phyloP scores from a whole-genome alignment of 345 rosid species.

The Brassica incana region DNA sequence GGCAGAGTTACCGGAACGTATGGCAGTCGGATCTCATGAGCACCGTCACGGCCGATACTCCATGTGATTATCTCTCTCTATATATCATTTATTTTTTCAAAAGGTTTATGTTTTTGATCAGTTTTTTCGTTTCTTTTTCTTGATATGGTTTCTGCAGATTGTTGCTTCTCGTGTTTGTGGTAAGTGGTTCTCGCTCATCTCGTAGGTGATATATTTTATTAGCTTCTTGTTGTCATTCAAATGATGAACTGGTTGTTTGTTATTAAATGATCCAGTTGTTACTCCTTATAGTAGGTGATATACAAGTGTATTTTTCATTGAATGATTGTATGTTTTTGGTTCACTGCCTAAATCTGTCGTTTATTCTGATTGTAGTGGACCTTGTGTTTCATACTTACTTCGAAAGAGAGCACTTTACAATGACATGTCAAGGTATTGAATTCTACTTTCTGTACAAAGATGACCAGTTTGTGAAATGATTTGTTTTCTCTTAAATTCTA shows the following conservation, averaged over 20 bases:
- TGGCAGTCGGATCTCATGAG: conserved; percentile 87
- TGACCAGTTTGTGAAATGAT: neutral
- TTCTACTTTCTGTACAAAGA: neutral
- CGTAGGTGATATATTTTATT: neutral
- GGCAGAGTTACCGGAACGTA: conserved; percentile 77
- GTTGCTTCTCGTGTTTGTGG: conserved; percentile 41
- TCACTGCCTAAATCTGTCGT: conserved; percentile 7
- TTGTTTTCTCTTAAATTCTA: conserved; percentile 21
- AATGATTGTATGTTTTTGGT: conserved; percentile 6
- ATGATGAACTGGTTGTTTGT: neutral
- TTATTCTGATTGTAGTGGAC: conserved; percentile 45
- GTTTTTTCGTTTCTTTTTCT: neutral
- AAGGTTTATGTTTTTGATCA: neutral
- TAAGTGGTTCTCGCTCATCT: neutral
- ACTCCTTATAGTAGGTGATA: conserved; percentile 4
- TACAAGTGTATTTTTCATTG: neutral
- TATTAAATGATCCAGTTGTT: neutral
- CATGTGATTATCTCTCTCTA: conserved; percentile 45
- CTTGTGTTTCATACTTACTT: conserved; percentile 68
- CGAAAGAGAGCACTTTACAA: conserved; percentile 67
- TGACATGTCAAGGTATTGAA: conserved; percentile 80
- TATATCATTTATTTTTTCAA: neutral
- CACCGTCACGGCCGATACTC: conserved; percentile 62
- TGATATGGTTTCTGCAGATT: conserved; percentile 58
- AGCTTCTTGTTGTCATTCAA: neutral